Base-by-base conservation (phyloP, 2,329 filamentous ascomycete genomes). In the Lasiodiplodia sp. region DNA sequence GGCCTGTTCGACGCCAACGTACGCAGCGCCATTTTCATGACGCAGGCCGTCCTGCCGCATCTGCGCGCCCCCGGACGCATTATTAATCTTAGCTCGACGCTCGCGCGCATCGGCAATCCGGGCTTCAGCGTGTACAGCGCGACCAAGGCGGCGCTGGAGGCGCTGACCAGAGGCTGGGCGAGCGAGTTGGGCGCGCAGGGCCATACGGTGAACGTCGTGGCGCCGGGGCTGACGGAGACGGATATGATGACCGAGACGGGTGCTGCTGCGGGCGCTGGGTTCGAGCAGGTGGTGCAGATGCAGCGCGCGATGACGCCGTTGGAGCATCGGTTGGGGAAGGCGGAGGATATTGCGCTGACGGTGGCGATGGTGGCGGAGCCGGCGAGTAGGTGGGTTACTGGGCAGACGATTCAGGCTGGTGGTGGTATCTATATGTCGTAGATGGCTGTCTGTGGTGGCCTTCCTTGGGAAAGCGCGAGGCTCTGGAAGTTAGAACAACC, bases 361-460 rank as follows among this genome's bases (percentile, higher is more conserved):
- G 87, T 89, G 28, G 83, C 81, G 1, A 88, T 83, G 78, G 73
- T 90, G 68, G 85, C 85, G n/a, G 81, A 83, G 3, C 81, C 82
- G 69, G 81, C 84, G 57, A 75, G 75, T 25, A 75, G 75, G 53
- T 79, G 77, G 77, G 74, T 79, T 37, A 77, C 83, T 2, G 88
- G 87, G 18, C 87, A 89, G 76, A 82, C 82, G 0, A 82, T 90
- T 23, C 84, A 82, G 70, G 86, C 85, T 0, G 86, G 82, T 71
- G 88, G 87, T 14, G 86, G 83, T 3, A 51, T 18, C 18, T 51
- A 21, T 2, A 51, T 51, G 47, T 51, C 47, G 6, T 51, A 21
- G 47, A 28, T 28, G n/a, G n/a, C n/a, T 3, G 25, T 3, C 25
- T 28, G 25, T 28, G 25, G 25, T 28, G 25, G 25, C 5, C 25